These are phyloP conservation scores for Pseudohalonectria lignicola DNA, from an alignment of 2,329 filamentous ascomycete species.

Conservation along the genomic window DNA sequence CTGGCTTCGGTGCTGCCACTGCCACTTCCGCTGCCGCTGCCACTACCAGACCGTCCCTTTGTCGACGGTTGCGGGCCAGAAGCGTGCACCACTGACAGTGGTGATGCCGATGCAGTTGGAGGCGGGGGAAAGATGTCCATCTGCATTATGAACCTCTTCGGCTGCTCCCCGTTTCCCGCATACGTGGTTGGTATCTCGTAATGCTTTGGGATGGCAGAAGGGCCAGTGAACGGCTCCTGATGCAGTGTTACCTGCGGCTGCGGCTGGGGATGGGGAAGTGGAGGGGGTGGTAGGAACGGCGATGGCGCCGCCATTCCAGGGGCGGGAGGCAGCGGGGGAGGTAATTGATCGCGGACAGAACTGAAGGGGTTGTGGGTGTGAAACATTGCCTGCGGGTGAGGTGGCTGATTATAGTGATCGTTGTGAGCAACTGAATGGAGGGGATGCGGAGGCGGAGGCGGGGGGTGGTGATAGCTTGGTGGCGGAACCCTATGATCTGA, in stretches of 20 bases:
- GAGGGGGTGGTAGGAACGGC: not conserved
- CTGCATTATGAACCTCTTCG: constrained; percentile 1
- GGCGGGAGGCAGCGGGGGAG: too few relatives aligned
- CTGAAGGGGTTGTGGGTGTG: too few relatives aligned
- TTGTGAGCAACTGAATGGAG: not conserved
- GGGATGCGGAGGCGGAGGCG: not conserved
- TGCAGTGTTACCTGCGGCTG: not conserved
- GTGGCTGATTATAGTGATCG: not conserved
- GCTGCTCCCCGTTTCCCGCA: not conserved
- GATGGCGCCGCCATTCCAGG: too few relatives aligned
- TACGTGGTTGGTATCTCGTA: too few relatives aligned
- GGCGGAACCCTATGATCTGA: too few relatives aligned
- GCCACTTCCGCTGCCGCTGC: not conserved
- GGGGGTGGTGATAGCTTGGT: not conserved
- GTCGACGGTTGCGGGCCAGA: too few relatives aligned
- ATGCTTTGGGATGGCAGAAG: too few relatives aligned
- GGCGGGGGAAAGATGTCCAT: not conserved
- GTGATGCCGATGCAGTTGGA: constrained; percentile 14
- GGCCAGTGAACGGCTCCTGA: too few relatives aligned
- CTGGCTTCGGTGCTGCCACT: not conserved
- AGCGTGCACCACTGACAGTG: too few relatives aligned
- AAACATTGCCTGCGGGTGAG: not conserved
- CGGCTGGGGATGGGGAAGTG: not conserved
- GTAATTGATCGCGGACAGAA: too few relatives aligned
- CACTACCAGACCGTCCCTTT: too few relatives aligned